Conservation (phyloP, 2,329 filamentous ascomycete species). For the Chaetomium olivaceum region DNA sequence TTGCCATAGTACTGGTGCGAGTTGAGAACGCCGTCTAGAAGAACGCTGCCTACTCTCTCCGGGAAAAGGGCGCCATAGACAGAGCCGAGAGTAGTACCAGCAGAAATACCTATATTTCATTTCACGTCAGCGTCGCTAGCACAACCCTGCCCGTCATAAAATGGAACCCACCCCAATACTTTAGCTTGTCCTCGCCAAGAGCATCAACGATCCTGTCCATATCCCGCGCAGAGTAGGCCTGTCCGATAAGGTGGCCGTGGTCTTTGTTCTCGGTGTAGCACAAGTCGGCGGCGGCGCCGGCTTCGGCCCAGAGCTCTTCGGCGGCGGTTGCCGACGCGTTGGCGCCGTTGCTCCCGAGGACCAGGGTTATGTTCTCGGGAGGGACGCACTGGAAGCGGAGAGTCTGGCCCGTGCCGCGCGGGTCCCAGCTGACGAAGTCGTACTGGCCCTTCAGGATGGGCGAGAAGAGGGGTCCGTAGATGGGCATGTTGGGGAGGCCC, state of each 20-base stretch:
- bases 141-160: not conserved
- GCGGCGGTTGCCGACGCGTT: not conserved
- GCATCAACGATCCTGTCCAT: not conserved
- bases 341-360: constrained; percentile 1
- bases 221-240: not conserved
- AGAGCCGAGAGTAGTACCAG: not conserved
- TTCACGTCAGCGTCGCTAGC: not conserved
- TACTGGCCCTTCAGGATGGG: constrained; percentile 1
- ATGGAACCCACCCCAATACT: not conserved
- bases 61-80: not conserved
- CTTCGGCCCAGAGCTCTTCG: not conserved
- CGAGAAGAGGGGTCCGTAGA: not conserved
- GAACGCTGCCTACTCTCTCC: not conserved
- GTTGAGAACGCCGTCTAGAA: not conserved
- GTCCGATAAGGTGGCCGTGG: not conserved
- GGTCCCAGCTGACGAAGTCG: not conserved
- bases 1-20: not conserved
- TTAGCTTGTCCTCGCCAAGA: not conserved
- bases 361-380: not conserved
- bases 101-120: not conserved
- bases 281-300: not conserved
- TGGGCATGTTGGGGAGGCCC: constrained; percentile 1
- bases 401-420: not conserved
- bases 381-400: not conserved
- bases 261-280: not conserved